Percentiles rank a stretch among this genome's conserved stretches.
These are phyloP conservation scores for Syzygium malaccense DNA, from an alignment of 441 rosid genomes.

Conservation along the genomic window DNA sequence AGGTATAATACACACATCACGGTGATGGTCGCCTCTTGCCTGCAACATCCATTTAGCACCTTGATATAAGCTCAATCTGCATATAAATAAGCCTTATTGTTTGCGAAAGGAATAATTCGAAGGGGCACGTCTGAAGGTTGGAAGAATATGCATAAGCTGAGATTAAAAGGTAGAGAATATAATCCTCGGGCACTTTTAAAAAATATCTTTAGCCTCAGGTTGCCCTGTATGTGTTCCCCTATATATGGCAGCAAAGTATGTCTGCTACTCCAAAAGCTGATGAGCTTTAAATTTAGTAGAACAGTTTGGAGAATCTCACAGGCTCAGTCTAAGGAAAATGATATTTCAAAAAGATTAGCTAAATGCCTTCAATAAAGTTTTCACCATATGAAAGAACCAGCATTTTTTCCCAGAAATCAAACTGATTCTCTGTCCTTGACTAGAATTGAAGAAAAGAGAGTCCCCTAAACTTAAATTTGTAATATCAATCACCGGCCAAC, in stretches of 20 bases:
- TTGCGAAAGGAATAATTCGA: not conserved
- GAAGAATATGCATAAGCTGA: not conserved
- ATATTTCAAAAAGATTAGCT: not conserved
- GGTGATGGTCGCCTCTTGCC: slow-evolving; percentile 98
- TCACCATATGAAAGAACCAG: not conserved
- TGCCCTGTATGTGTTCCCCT: not conserved
- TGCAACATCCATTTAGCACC: slow-evolving; percentile 13
- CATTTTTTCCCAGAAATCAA: not conserved
- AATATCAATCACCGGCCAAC: not conserved
- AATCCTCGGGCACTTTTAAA: not conserved
- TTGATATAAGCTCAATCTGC: not conserved
- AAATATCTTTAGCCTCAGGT: not conserved
- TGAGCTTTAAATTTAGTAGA: not conserved
- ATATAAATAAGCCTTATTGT: not conserved
- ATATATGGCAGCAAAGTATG: not conserved
- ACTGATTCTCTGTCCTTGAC: not conserved
- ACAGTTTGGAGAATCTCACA: not conserved
- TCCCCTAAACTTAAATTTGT: not conserved
- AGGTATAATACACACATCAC: slow-evolving; percentile 93
- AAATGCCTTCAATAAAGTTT: not conserved
- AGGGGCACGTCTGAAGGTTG: not conserved
- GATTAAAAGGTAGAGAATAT: not conserved
- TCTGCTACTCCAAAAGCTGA: not conserved
- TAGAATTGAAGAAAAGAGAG: not conserved
- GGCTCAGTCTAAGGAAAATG: not conserved